Conservation (phyloP, 2,329 filamentous ascomycete genomes). For the Stenocarpella maydis region DNA sequence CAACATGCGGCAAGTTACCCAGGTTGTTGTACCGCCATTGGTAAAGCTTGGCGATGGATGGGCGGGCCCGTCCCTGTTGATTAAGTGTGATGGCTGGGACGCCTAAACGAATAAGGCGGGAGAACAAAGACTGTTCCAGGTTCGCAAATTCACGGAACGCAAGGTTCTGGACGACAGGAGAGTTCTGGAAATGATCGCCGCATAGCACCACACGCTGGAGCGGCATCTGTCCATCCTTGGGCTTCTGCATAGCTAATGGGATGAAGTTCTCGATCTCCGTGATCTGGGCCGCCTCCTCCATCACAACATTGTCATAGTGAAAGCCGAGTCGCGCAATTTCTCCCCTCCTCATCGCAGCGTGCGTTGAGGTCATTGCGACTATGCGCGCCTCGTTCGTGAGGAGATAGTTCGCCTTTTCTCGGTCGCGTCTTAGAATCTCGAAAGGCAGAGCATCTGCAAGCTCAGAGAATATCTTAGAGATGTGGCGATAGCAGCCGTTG, state of each 20-base stretch:
- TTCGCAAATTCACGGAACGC: slow-evolving; percentile 96
- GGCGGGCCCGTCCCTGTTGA: slow-evolving; percentile 89
- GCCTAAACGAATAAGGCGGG: slow-evolving; percentile 86
- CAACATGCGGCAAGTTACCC: slow-evolving; percentile 79
- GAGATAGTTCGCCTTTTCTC: slow-evolving; percentile 95
- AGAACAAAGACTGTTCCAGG: slow-evolving; percentile 94
- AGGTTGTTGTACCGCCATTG: slow-evolving; percentile 90
- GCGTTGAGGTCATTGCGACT: slow-evolving; percentile 98
- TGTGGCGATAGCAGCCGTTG: slow-evolving; percentile 86
- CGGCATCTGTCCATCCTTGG: slow-evolving; percentile 74
- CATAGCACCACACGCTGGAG: slow-evolving; percentile 91
- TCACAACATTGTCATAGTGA: slow-evolving; percentile 95
- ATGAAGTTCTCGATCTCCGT: slow-evolving; percentile 98
- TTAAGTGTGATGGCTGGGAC: slow-evolving; percentile 92
- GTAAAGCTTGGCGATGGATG: slow-evolving; percentile 88
- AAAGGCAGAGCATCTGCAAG: slow-evolving; percentile 94
- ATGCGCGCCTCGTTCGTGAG: slow-evolving; percentile 96
- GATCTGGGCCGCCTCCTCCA: slow-evolving; percentile 98
- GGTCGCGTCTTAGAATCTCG: slow-evolving; percentile 86
- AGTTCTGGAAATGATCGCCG: slow-evolving; percentile 96
- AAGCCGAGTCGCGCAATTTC: slow-evolving; percentile 94
- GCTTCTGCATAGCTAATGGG: slow-evolving; percentile 89
- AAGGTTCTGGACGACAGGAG: slow-evolving; percentile 91
- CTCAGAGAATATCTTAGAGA: slow-evolving; percentile 89
- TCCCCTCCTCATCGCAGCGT: slow-evolving; percentile 91